These are phyloP conservation scores for Populus hybrid DNA, from an alignment of 441 rosid genomes.

Conservation along the genomic window DNA sequence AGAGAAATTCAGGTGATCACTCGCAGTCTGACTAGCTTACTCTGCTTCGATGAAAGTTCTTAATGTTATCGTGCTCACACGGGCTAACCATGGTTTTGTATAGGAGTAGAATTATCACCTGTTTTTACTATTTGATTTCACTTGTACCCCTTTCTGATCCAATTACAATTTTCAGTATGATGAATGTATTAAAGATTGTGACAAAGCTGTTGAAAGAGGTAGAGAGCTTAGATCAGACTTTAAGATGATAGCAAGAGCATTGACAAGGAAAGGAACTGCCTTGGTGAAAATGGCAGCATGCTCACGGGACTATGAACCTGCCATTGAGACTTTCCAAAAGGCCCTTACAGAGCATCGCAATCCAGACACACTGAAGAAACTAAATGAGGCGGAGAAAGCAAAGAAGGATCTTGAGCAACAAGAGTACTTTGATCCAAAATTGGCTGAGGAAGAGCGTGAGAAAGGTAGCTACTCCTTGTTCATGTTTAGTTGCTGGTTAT, in stretches of 20 bases:
- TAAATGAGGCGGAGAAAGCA: conserved; percentile 85
- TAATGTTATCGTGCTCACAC: background rate
- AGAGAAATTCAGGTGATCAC: background rate
- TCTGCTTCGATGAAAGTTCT: background rate
- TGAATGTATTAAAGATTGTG: conserved; percentile 85
- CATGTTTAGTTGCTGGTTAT: background rate
- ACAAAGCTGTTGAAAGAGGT: conserved; percentile 94
- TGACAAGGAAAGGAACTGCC: conserved; percentile 94
- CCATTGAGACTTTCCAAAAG: conserved; percentile 89
- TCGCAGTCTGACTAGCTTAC: background rate
- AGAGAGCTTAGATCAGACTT: conserved; percentile 91
- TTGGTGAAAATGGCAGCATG: conserved; percentile 69
- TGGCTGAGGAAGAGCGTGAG: conserved; percentile 94
- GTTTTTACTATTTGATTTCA: background rate
- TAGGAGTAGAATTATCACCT: background rate
- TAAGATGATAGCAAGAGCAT: conserved; percentile 90
- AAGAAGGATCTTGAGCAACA: conserved; percentile 88
- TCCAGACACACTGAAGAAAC: conserved; percentile 87
- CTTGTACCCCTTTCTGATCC: background rate
- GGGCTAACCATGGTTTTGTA: background rate
- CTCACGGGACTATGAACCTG: conserved; percentile 70
- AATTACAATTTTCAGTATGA: conserved; percentile 46
- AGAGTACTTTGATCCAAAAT: conserved; percentile 77
- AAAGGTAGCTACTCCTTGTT: conserved; percentile 47
- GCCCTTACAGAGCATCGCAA: conserved; percentile 97